phyloP scores from a whole-genome alignment of 1,284 basidiomycete genomes.

The Apiotrichum porosum region DNA sequence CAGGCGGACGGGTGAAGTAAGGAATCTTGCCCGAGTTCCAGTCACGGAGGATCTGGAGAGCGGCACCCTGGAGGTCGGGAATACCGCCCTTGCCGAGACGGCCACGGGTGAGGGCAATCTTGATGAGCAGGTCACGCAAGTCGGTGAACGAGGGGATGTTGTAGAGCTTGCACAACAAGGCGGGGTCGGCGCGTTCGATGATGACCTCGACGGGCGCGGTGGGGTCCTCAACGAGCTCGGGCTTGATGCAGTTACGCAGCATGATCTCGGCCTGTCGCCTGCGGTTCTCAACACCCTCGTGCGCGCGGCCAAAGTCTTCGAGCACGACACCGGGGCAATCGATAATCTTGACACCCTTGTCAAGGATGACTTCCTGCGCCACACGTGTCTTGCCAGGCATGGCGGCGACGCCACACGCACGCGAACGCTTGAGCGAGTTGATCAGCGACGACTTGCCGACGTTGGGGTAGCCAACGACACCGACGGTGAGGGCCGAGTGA shows the following conservation, averaged over 20 bases:
- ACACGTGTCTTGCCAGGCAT: constrained; percentile 93
- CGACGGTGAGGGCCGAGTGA: constrained; percentile 73
- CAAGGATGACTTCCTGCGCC: constrained; percentile 87
- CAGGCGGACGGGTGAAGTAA: constrained; percentile 76
- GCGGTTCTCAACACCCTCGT: constrained; percentile 52
- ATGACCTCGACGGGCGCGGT: constrained; percentile 86
- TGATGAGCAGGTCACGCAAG: constrained; percentile 81
- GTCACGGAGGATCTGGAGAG: constrained; percentile 79
- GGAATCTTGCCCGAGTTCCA: constrained; percentile 97
- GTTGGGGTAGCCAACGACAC: constrained; percentile 94
- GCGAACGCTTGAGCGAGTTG: constrained; percentile 85
- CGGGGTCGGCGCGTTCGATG: constrained; percentile 61
- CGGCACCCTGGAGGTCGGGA: constrained; percentile 78
- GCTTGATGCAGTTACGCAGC: constrained; percentile 86
- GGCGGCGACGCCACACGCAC: constrained; percentile 85
- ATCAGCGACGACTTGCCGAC: constrained; percentile 95
- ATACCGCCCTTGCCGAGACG: constrained; percentile 85
- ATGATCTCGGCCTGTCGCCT: constrained; percentile 64
- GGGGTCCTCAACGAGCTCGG: constrained; percentile 87
- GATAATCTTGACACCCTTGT: constrained; percentile 84
- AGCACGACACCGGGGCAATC: constrained; percentile 92
- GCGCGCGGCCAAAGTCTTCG: constrained; percentile 58
- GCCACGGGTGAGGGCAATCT: constrained; percentile 81
- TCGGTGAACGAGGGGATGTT: constrained; percentile 66
- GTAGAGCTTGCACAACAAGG: constrained; percentile 74